Base-by-base conservation (phyloP, 2,329 filamentous ascomycete genomes). In the Microsporum ferrugineum region DNA sequence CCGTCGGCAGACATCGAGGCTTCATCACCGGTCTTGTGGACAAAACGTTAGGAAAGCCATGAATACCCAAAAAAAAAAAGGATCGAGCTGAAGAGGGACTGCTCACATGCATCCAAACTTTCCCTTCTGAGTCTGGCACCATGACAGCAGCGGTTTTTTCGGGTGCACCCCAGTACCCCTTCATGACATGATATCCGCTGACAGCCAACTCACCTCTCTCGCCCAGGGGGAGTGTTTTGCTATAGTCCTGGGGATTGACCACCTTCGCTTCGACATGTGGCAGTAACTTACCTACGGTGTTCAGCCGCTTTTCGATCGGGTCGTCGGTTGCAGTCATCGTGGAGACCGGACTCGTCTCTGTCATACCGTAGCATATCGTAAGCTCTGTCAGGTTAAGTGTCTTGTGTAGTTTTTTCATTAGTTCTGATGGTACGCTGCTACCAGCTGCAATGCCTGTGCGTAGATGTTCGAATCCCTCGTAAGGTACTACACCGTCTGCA, bases 361-460 rank as follows among this genome's bases (percentile, higher is more conserved):
- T 96, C 91, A 95, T 95, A 63, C 91, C 91, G 73, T 96, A 97
- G 78, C 91, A 96, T 65, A 96, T 96, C 0, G 91, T 92, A 27
- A 97, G 76, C 61, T 95, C 88, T 0, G 81, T 83, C 17, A 97
- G 77, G 57, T 94, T 94, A 6, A 97, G 78, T 1, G 78, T 80
- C 29, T 80, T 80, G 71, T 92, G 88, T 5, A 97, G 76, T 63
- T 69, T 77, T 66, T 71, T 75, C 75, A 73, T 95, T 33, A 96
- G 79, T 59, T 88, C 82, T 23, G 87, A 84, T 0, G 94, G 92
- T 1, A 97, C 87, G n/a, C 85, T 88, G 60, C 84, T 88, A 0
- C 94, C 94, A 0, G 92, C 90, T 8, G 88, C 91, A 66, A 97
- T 96, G 34, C 94, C 94, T n/a, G 92, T 97, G 49, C 86, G 80